phyloP scores from a whole-genome alignment of 176 grass and related monocot species.

The Chrysopogon serrulatus region DNA sequence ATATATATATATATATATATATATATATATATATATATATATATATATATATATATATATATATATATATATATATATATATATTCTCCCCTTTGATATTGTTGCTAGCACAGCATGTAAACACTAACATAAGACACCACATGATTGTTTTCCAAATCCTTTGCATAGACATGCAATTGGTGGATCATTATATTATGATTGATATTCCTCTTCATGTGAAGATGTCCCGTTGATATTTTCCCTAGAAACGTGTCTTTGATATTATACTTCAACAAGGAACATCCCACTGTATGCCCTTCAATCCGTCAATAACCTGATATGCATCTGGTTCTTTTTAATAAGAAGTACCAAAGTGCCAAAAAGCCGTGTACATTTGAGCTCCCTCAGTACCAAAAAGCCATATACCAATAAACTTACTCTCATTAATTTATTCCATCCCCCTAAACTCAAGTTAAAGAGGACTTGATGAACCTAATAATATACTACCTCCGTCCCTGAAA shows the following conservation, averaged over 20 bases:
- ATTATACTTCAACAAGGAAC: constrained; percentile 22
- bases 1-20: neutral
- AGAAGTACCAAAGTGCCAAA: neutral
- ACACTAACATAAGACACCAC: neutral
- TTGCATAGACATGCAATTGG: constrained; percentile 2
- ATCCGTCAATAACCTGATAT: neutral
- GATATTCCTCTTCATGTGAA: neutral
- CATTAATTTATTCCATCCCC: neutral
- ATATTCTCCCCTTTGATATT: neutral
- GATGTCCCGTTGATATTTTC: neutral
- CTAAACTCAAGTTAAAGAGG: no score
- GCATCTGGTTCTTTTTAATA: neutral
- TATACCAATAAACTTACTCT: neutral
- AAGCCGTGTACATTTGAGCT: neutral
- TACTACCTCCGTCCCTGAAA: no score
- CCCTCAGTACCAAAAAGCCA: neutral
- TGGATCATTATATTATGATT: constrained; percentile 11
- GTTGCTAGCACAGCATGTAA: neutral
- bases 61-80: neutral
- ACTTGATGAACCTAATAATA: no score
- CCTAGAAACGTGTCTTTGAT: neutral
- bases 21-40: neutral
- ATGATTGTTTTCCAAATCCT: neutral
- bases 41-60: neutral
- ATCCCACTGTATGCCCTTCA: constrained; percentile 4